phyloP scores from a whole-genome alignment of 805 yeast species.

The Candida boidinii region DNA sequence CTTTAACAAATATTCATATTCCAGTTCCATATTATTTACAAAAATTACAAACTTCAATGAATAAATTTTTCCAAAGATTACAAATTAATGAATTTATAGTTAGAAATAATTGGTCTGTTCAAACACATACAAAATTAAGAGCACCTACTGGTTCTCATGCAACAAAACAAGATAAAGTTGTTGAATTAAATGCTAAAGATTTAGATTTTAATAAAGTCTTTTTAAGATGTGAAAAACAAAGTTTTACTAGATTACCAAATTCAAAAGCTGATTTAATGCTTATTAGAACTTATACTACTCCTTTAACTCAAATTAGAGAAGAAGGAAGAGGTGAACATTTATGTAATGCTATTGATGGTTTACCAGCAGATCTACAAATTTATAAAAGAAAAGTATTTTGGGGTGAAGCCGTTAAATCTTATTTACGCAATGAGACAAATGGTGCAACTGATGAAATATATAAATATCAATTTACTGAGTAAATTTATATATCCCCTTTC shows the following conservation, averaged over 20 bases:
- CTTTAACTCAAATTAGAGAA: constrained; percentile 35
- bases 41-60: constrained; percentile 55
- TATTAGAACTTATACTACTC: constrained; percentile 50
- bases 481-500: too few relatives aligned
- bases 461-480: constrained; percentile 15
- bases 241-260: constrained; percentile 42
- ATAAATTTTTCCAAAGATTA: constrained; percentile 51
- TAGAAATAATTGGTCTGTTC: constrained; percentile 65
- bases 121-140: constrained; percentile 44
- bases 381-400: constrained; percentile 61
- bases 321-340: constrained; percentile 40
- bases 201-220: constrained; percentile 40
- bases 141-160: constrained; percentile 38
- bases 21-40: constrained; percentile 65
- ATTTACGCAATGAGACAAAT: constrained; percentile 27
- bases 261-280: constrained; percentile 39
- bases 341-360: constrained; percentile 53
- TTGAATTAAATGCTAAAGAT: constrained; percentile 23
- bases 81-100: constrained; percentile 47
- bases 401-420: constrained; percentile 56
- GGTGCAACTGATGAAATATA: constrained; percentile 22
- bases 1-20: constrained; percentile 52
- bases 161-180: constrained; percentile 26
- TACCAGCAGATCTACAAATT: constrained; percentile 47
- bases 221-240: constrained; percentile 54